Evolutionary conservation across 805 yeast genomes (phyloP).

Genomic region (Candida pini): DNA sequence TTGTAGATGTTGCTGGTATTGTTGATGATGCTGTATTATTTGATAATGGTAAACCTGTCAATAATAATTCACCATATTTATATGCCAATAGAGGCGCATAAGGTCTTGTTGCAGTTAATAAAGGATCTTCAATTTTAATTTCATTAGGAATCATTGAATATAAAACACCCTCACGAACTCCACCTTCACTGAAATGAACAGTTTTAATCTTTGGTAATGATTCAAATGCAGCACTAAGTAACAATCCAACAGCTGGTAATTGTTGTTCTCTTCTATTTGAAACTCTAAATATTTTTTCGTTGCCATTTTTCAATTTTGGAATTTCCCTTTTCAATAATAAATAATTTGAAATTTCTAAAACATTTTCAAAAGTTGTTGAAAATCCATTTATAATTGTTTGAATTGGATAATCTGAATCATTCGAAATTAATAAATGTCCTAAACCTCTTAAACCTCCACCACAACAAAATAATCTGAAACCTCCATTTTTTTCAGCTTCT

Average conservation of each 20-base stretch:
- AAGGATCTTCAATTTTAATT: constrained; percentile 61
- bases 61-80: constrained; percentile 48
- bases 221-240: constrained; percentile 58
- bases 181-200: constrained; percentile 69
- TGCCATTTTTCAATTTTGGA: constrained; percentile 31
- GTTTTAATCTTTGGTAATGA: constrained; percentile 55
- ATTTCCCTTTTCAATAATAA: constrained; percentile 42
- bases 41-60: constrained; percentile 59
- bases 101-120: constrained; percentile 62
- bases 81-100: constrained; percentile 63
- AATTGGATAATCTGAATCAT: constrained; percentile 54
- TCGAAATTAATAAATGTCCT: constrained; percentile 52
- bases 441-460: constrained; percentile 74
- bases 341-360: constrained; percentile 45
- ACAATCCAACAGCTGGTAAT: constrained; percentile 62
- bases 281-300: constrained; percentile 51
- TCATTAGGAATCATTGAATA: constrained; percentile 55
- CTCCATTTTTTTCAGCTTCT: constrained; percentile 50
- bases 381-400: constrained; percentile 68
- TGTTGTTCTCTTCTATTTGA: constrained; percentile 62
- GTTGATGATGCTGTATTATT: too few relatives aligned
- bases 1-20: too few relatives aligned
- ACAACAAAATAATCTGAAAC: constrained; percentile 58
- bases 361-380: constrained; percentile 50
- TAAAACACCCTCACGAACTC: constrained; percentile 70